Conservation (phyloP, 2,329 filamentous ascomycete species). For the Hymenoscyphus fructigenus region DNA sequence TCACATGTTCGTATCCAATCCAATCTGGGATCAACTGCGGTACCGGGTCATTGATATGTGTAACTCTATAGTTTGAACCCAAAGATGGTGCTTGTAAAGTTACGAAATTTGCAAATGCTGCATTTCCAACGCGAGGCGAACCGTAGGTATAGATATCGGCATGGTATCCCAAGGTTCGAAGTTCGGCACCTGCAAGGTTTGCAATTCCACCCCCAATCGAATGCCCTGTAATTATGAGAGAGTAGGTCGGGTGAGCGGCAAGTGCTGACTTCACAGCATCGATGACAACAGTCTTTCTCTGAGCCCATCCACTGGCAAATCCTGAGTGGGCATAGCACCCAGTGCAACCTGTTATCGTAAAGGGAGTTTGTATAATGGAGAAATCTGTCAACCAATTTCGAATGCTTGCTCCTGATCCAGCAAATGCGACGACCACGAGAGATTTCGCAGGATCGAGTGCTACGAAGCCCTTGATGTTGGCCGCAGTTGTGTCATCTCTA, state of each 20-base stretch:
- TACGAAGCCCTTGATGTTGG: constrained; percentile 25
- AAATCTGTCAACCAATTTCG: constrained; percentile 22
- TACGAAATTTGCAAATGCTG: constrained; percentile 30
- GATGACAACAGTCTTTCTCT: constrained; percentile 23
- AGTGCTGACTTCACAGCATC: constrained; percentile 21
- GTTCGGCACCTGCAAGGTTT: constrained; percentile 32
- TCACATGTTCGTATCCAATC: constrained; percentile 63
- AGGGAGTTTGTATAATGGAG: constrained; percentile 11
- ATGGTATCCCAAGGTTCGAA: constrained; percentile 19
- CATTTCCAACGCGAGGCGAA: constrained; percentile 35
- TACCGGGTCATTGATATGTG: constrained; percentile 66
- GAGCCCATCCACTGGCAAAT: constrained; percentile 26
- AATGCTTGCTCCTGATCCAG: constrained; percentile 20
- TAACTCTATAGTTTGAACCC: constrained; percentile 58
- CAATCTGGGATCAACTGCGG: constrained; percentile 63
- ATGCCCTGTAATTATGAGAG: constrained; percentile 33
- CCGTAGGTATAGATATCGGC: constrained; percentile 32
- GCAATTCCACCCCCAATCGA: constrained; percentile 35
- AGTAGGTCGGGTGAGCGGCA: constrained; percentile 28
- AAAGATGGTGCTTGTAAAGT: constrained; percentile 15
- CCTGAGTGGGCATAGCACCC: constrained; percentile 30
- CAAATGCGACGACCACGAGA: constrained; percentile 26
- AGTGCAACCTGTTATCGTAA: constrained; percentile 6
- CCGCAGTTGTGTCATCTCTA: constrained; percentile 14
- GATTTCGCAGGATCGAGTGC: constrained; percentile 18